Evolutionary conservation across 1,139 yeast species (phyloP).

Genomic region (Sugiyamaella japonica): DNA sequence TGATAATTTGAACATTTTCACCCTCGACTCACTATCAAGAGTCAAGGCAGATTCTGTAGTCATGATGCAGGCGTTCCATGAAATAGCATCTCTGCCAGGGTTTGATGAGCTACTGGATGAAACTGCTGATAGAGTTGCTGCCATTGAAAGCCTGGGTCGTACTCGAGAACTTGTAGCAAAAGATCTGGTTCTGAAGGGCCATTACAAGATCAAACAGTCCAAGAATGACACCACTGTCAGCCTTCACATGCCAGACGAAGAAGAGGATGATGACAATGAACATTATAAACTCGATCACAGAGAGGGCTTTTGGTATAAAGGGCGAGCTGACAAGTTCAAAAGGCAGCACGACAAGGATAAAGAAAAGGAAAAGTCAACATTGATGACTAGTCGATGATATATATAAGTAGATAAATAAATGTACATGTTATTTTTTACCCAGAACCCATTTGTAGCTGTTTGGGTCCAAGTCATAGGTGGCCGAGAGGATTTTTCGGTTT

Average conservation of each 20-base stretch:
- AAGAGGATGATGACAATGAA: conserved; percentile 31
- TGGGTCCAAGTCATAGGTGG: conserved; percentile 19
- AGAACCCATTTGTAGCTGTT: conserved; percentile 3
- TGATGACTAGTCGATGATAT: too few species aligned
- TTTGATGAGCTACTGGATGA: conserved; percentile 69
- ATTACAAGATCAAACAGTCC: conserved; percentile 28
- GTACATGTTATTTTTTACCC: neutral
- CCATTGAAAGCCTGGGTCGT: conserved; percentile 75
- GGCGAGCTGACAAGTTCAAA: conserved; percentile 21
- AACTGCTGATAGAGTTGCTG: conserved; percentile 70
- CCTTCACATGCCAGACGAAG: conserved; percentile 31
- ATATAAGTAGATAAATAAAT: conserved; percentile 1
- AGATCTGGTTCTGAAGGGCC: conserved; percentile 59
- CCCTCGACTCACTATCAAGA: conserved; percentile 67
- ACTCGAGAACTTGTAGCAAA: conserved; percentile 77
- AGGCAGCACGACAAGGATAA: conserved; percentile 9
- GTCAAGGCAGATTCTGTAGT: conserved; percentile 83
- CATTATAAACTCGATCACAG: conserved; percentile 27
- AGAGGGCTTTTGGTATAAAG: conserved; percentile 29
- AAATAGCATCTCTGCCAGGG: conserved; percentile 69
- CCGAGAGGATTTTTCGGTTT: conserved; percentile 12
- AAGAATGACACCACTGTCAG: conserved; percentile 25
- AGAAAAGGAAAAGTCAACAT: neutral
- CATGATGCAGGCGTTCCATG: conserved; percentile 88
- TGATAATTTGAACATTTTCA: conserved; percentile 74